Evolutionary conservation across 2,329 filamentous ascomycete species (phyloP).

Genomic region (Aspergillus pseudoterreus): DNA sequence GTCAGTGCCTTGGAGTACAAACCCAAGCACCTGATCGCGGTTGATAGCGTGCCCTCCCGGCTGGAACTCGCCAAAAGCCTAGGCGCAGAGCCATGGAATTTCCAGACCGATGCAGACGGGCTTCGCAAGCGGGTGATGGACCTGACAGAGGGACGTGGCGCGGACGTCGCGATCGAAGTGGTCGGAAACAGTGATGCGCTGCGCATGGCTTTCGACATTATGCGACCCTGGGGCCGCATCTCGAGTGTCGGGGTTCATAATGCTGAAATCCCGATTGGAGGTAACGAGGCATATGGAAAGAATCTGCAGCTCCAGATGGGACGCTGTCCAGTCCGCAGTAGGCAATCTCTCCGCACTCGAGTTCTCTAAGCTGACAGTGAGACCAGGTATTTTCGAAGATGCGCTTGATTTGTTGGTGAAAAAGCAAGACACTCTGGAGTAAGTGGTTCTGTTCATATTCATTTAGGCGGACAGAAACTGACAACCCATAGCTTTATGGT

Average conservation of each 20-base stretch:
- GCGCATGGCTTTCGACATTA: conserved; percentile 65
- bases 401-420: conserved; percentile 60
- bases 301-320: conserved; percentile 72
- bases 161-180: conserved; percentile 77
- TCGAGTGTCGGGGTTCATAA: conserved; percentile 73
- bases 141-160: conserved; percentile 72
- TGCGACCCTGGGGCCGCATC: conserved; percentile 68
- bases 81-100: conserved; percentile 79
- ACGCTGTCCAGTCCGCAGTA: conserved; percentile 60
- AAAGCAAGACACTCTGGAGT: conserved; percentile 64
- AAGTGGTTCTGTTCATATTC: conserved; percentile 25
- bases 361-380: not conserved
- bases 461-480: conserved; percentile 7
- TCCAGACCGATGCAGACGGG: conserved; percentile 59
- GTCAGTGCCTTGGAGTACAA: conserved; percentile 66
- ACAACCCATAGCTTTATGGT: conserved; percentile 62
- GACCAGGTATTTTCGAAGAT: conserved; percentile 54
- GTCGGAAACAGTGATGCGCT: conserved; percentile 66
- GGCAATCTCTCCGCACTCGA: not conserved
- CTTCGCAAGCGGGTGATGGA: conserved; percentile 59
- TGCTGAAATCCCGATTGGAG: conserved; percentile 63
- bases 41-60: conserved; percentile 71
- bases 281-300: conserved; percentile 61
- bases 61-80: conserved; percentile 66
- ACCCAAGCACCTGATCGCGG: conserved; percentile 69